Conservation (phyloP, 2,329 filamentous ascomycete genomes). For the Monilinia vaccinii-corymbosi region DNA sequence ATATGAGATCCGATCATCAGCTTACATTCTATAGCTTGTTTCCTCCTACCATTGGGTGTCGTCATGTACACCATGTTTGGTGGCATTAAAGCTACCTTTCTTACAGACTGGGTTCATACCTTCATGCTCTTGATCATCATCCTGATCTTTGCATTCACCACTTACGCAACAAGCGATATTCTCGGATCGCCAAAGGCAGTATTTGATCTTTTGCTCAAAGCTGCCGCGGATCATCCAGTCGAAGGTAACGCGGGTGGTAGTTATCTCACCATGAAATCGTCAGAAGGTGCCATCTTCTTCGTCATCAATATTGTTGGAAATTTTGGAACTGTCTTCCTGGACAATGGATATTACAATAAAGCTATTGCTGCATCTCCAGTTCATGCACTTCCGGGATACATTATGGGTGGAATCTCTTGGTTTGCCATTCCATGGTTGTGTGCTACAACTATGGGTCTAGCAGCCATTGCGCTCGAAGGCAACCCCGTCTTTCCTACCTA, state of each 20-base stretch:
- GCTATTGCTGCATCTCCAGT: constrained; percentile 82
- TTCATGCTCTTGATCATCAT: constrained; percentile 80
- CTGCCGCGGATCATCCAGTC: constrained; percentile 62
- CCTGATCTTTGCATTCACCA: constrained; percentile 72
- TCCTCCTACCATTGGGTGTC: constrained; percentile 72
- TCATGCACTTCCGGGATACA: constrained; percentile 79
- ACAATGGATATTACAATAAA: constrained; percentile 90
- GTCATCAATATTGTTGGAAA: constrained; percentile 84
- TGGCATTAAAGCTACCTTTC: constrained; percentile 79
- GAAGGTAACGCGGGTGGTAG: constrained; percentile 71
- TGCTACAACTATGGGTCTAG: constrained; percentile 80
- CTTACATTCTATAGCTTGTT: constrained; percentile 44
- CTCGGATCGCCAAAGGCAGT: constrained; percentile 69
- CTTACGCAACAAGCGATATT: constrained; percentile 64
- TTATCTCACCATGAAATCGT: constrained; percentile 79
- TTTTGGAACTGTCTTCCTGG: constrained; percentile 70
- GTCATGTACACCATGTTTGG: constrained; percentile 69
- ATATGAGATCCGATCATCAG: neutral
- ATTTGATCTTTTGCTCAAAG: constrained; percentile 67
- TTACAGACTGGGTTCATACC: constrained; percentile 65
- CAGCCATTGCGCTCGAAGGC: constrained; percentile 69
- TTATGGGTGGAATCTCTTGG: constrained; percentile 73
- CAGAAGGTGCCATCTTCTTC: constrained; percentile 79
- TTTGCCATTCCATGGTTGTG: constrained; percentile 89
- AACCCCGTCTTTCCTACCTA: constrained; percentile 64